Percentiles rank a stretch among this genome's conserved stretches.
Conservation (phyloP, 495 filamentous ascomycete species). For the Aspergillus asperescens region DNA sequence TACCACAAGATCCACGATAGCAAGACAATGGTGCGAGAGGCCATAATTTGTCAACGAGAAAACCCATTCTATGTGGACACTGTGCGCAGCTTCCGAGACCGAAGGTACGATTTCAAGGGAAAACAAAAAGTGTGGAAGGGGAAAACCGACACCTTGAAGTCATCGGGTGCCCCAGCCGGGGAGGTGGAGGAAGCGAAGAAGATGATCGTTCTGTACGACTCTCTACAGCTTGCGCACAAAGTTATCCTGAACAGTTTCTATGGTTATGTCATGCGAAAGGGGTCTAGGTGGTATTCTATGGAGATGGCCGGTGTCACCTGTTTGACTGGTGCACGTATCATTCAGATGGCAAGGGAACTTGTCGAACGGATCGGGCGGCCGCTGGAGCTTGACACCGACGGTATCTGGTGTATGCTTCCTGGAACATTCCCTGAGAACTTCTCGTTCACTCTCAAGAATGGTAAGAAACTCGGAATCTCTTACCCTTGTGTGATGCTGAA, state of each 20-base stretch:
- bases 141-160: slow-evolving; percentile 81
- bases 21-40: slow-evolving; percentile 87
- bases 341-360: slow-evolving; percentile 91
- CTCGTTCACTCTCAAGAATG: slow-evolving; percentile 85
- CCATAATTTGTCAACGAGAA: slow-evolving; percentile 96
- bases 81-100: slow-evolving; percentile 89
- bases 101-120: slow-evolving; percentile 96
- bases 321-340: slow-evolving; percentile 93
- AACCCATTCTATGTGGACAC: slow-evolving; percentile 99
- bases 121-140: slow-evolving; percentile 98
- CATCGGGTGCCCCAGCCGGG: slow-evolving; percentile 63
- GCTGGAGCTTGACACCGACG: slow-evolving; percentile 96
- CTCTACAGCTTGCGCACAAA: slow-evolving; percentile 93
- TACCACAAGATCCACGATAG: slow-evolving; percentile 99
- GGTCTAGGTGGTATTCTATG: slow-evolving; percentile 98
- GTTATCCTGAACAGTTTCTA: slow-evolving; percentile 99
- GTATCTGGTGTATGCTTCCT: slow-evolving; percentile 99
- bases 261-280: slow-evolving; percentile 98
- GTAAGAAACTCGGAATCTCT: slow-evolving; percentile 90
- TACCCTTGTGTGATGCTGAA: slow-evolving; percentile 99
- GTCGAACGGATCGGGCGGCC: slow-evolving; percentile 92
- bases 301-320: slow-evolving; percentile 99
- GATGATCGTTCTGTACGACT: slow-evolving; percentile 96
- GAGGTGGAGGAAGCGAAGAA: slow-evolving; percentile 96
- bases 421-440: slow-evolving; percentile 97